Evolutionary conservation across 768 basidiomycete species (phyloP), one percentile per base, ranked within the genome.

Genomic region (Lactifluus echinatus): DNA sequence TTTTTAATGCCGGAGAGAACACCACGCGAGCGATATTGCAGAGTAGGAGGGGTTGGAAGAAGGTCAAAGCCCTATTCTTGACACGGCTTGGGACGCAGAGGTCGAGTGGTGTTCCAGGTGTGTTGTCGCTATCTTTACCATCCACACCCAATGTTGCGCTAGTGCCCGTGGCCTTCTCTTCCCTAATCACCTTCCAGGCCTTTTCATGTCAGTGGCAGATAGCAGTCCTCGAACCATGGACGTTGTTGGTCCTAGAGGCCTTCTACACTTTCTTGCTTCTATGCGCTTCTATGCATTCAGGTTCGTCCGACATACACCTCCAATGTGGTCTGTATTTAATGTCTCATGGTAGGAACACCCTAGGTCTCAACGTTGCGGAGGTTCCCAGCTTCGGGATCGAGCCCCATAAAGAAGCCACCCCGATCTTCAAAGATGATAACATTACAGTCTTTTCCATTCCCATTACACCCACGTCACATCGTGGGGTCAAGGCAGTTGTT

Each of bases 1-100:
- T 94, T 37, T 92, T 97, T 77, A 93, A 93, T 70, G 82, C 77
- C 19, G 85, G 89, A 8, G 93, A 96, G 70, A 87, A 86, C 57
- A 83, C 86, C 1, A 84, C 82, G 42, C 75, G 94, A 34, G 73
- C 86, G 0, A 87, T 87, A 66, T 70, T 84, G 15, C 86, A 93
- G 71, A 81, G 81, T 57, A 74, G 73, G 61, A 72, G 78, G 44
- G 81, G 80, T 48, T 80, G 89, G 78, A 81, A 77, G 66, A 86
- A 81, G 63, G 75, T 87, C 4, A 77, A 76, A 36, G 84, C 76
- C 1, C 56, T 95, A 8, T 94, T 96, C 70, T 72, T 93, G 60
- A 87, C 84, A 1, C 79, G 82, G 42, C 71, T 83, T 0, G 75
- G 78, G 26, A 77, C 82, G 14, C 79, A 85, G 56, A 76, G 85